Evolutionary conservation across 495 filamentous ascomycete genomes (phyloP).

Genomic region (Evernia prunastri): DNA sequence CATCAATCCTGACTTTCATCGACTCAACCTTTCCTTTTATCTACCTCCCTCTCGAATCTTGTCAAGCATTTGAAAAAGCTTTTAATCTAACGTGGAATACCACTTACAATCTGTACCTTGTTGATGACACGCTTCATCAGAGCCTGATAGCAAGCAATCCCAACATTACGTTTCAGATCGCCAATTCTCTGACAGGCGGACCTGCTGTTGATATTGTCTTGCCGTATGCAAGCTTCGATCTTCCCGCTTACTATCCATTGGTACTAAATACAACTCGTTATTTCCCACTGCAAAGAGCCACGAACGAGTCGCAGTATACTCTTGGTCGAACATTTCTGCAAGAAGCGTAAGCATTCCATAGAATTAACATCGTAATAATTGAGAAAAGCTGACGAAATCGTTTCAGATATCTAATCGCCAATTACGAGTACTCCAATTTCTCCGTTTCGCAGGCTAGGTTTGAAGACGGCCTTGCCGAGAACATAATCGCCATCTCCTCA

Average conservation of each 20-base stretch:
- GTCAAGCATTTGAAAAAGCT: conserved; percentile 44
- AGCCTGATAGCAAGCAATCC: conserved; percentile 40
- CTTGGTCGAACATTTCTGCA: conserved; percentile 52
- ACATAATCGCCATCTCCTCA: conserved; percentile 9
- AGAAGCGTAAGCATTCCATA: conserved; percentile 40
- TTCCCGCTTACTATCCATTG: conserved; percentile 34
- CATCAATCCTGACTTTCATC: conserved; percentile 35
- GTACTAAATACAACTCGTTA: conserved; percentile 34
- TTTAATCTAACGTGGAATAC: conserved; percentile 45
- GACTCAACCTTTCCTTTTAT: conserved; percentile 50
- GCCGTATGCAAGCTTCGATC: conserved; percentile 50
- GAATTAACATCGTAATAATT: too few species aligned
- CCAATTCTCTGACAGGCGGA: conserved; percentile 35
- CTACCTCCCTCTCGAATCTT: conserved; percentile 47
- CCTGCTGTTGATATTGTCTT: conserved; percentile 44
- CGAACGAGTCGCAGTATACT: conserved; percentile 44
- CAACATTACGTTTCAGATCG: conserved; percentile 44
- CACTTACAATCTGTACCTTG: conserved; percentile 40
- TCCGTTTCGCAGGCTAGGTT: conserved; percentile 18
- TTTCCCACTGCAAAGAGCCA: conserved; percentile 43
- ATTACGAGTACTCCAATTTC: conserved; percentile 26
- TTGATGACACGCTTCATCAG: conserved; percentile 41
- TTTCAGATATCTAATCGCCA: conserved; percentile 24
- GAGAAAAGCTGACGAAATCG: neutral
- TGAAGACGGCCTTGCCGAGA: conserved; percentile 9